Evolutionary conservation across 1,284 basidiomycete genomes (phyloP), one percentile per base, ranked within the genome.

Genomic region (Neonothopanus nambi): DNA sequence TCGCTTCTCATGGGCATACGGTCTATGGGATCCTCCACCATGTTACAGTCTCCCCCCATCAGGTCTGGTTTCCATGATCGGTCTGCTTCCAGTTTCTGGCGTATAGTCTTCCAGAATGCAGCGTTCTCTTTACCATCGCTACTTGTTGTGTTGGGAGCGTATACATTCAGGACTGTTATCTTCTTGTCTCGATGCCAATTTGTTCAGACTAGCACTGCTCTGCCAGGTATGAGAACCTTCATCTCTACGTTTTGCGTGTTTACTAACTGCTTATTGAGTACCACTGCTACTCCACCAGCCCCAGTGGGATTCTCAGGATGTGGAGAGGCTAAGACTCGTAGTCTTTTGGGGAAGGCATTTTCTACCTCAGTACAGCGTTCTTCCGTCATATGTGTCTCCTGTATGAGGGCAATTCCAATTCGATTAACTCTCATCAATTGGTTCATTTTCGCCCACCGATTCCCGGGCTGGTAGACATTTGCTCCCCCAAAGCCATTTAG

Each of bases 281-380:
- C 64, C 7, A 74, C 53, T 0, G 74, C 70, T 0, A 75, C 65
- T 0, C 73, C 71, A 6, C 48, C 48, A 26, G 57, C 64, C 26
- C 26, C 26, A 5, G 56, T 66, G 0, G 63, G 60, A 1, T 59
- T 51, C 0, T 48, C 46, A 7, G 59, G 56, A 42, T 68, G 53
- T 4, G 11, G 18, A 0, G 59, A 61, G 18, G 52, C 41, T 5
- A 56, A 36, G 4, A 66, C 54, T 13, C 46, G 21, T 7, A 66
- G 26, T 11, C 26, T 20, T 1, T 45, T 23, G 3, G 40, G 18
- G 46, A 55, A 64, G 3, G 60, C 15, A 5, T 40, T 23, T 3
- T 62, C 9, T 5, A 67, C 39, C 2, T 42, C 18, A 0, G 35
- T 18, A 0, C 47, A 20, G 0, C 47, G 28, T 20, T 59, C 47